These are phyloP conservation scores for Dendrocalamus latiflorus DNA, from an alignment of 202 grass and related monocot genomes.

Conservation along the genomic window DNA sequence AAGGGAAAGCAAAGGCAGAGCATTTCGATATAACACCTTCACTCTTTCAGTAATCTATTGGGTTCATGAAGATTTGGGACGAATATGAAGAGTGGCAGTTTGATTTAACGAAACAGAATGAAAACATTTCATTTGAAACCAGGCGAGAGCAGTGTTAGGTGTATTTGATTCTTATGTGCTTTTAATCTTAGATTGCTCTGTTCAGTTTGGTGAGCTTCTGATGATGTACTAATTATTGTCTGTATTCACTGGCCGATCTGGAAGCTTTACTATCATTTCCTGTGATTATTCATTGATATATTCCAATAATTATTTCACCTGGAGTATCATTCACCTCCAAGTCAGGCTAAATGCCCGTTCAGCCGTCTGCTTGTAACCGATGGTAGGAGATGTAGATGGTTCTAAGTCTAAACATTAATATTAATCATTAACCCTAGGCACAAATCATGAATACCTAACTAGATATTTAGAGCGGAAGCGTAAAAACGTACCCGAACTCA, in stretches of 20 bases:
- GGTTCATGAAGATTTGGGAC: neutral
- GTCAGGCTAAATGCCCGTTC: neutral
- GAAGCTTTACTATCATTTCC: neutral
- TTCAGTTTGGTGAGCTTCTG: neutral
- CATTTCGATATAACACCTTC: neutral
- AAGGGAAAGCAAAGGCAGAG: conserved; percentile 3
- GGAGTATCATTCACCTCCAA: neutral
- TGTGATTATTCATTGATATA: neutral
- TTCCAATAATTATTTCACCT: neutral
- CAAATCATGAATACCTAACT: too few relatives aligned
- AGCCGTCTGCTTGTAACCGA: neutral
- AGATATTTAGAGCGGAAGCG: too few relatives aligned
- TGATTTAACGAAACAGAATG: neutral
- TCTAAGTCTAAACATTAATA: too few relatives aligned
- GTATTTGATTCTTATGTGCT: neutral
- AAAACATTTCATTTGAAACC: neutral
- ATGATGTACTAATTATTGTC: neutral
- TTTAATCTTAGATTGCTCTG: neutral
- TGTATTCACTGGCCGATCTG: neutral
- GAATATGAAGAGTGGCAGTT: neutral
- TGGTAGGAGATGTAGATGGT: too few relatives aligned
- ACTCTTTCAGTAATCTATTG: neutral
- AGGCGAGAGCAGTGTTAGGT: neutral
- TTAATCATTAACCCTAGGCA: too few relatives aligned
- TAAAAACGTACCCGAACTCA: too few relatives aligned